phyloP scores from a whole-genome alignment of 2,329 filamentous ascomycete genomes.

The Epichloe festucae region DNA sequence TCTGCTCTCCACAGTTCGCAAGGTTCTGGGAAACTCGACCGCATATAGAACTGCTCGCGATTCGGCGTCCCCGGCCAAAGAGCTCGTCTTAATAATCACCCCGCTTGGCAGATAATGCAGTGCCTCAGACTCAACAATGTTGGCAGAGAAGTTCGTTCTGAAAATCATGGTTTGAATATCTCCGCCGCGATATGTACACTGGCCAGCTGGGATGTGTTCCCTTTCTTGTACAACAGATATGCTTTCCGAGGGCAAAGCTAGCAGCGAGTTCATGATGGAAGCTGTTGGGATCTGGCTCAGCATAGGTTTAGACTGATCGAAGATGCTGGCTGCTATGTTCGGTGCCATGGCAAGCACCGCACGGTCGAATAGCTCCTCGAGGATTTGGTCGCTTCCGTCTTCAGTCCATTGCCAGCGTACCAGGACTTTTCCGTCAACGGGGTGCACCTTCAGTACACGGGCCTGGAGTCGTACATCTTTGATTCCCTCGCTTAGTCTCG shows the following conservation, averaged over 20 bases:
- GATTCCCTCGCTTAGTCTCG: conserved; percentile 27
- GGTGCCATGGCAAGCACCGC: conserved; percentile 43
- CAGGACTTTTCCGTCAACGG: conserved; percentile 11
- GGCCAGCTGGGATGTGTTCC: background rate
- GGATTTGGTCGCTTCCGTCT: conserved; percentile 6
- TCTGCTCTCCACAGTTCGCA: conserved; percentile 36
- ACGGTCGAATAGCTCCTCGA: conserved; percentile 32
- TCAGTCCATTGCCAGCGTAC: conserved; percentile 21
- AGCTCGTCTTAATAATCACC: conserved; percentile 39
- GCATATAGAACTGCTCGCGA: conserved; percentile 27
- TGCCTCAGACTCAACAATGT: conserved; percentile 31
- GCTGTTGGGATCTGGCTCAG: conserved; percentile 34
- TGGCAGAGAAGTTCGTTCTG: conserved; percentile 20
- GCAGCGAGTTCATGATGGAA: conserved; percentile 34
- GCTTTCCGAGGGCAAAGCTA: conserved; percentile 9
- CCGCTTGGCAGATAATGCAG: conserved; percentile 38
- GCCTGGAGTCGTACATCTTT: conserved; percentile 26
- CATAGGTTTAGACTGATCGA: conserved; percentile 24
- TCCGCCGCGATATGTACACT: conserved; percentile 17
- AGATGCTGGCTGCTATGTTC: conserved; percentile 36
- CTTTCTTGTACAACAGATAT: conserved; percentile 5
- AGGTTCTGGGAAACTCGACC: conserved; percentile 37
- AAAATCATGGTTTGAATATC: conserved; percentile 23
- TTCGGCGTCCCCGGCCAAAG: conserved; percentile 25
- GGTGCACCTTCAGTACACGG: conserved; percentile 23